Conservation (phyloP, 2,329 filamentous ascomycete genomes). For the Cercospora berteroae region DNA sequence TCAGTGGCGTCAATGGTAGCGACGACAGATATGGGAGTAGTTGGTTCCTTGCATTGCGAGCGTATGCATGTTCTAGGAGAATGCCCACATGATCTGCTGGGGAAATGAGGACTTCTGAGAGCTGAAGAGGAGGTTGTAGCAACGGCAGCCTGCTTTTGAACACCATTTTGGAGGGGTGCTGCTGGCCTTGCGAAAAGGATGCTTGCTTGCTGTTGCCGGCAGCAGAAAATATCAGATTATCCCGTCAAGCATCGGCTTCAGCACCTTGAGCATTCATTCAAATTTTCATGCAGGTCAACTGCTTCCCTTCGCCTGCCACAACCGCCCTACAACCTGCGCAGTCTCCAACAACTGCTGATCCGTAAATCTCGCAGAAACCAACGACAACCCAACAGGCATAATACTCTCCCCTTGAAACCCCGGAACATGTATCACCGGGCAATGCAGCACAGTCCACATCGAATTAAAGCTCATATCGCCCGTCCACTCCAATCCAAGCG, state of each 20-base stretch:
- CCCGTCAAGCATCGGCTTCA: neutral
- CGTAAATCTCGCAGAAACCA: constrained; percentile 50
- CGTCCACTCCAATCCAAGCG: constrained; percentile 53
- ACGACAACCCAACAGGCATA: constrained; percentile 60
- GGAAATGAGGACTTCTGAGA: neutral
- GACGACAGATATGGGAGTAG: neutral
- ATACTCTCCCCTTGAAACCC: constrained; percentile 58
- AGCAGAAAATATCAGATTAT: neutral
- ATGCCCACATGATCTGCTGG: neutral
- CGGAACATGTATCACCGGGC: constrained; percentile 62
- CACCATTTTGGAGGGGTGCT: too few relatives aligned
- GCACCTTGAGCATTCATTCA: neutral
- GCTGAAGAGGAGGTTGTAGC: too few relatives aligned
- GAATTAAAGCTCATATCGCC: constrained; percentile 51
- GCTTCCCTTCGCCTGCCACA: neutral
- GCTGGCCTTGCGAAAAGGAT: neutral
- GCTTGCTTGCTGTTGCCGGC: neutral
- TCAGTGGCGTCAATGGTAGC: neutral
- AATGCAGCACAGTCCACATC: constrained; percentile 50
- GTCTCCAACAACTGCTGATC: constrained; percentile 47
- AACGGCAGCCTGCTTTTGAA: too few relatives aligned
- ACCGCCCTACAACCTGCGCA: constrained; percentile 9
- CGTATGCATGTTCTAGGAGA: neutral
- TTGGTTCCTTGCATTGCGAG: neutral
- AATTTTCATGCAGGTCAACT: neutral